Percentiles rank a stretch among this genome's conserved stretches.
Evolutionary conservation across 2,329 filamentous ascomycete genomes (phyloP).

Genomic region (Cadophora gregata): DNA sequence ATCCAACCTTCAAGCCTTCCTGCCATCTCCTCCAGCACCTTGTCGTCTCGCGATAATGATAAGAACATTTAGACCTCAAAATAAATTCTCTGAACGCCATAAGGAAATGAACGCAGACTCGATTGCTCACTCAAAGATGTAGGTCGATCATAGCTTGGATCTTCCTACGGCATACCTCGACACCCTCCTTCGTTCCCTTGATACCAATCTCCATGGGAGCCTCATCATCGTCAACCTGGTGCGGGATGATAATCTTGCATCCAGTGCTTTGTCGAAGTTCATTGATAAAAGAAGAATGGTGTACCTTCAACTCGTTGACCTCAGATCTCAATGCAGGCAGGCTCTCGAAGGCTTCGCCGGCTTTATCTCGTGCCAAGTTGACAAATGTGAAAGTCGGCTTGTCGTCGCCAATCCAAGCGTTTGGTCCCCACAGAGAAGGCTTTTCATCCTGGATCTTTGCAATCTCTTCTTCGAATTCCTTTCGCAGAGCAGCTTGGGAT

Average conservation of each 20-base stretch:
- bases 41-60: too few species aligned
- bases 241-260: slow-evolving; percentile 1
- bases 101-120: background rate
- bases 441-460: background rate
- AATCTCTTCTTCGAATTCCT: background rate
- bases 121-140: background rate
- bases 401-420: slow-evolving; percentile 10
- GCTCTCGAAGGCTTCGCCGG: background rate
- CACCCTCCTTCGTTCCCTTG: background rate
- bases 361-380: background rate
- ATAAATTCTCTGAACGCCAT: background rate
- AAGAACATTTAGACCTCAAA: too few species aligned
- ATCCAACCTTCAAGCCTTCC: too few species aligned
- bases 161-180: background rate
- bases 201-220: background rate
- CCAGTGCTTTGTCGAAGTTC: background rate
- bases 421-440: too few species aligned
- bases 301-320: background rate
- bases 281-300: background rate
- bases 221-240: background rate
- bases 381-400: slow-evolving; percentile 11
- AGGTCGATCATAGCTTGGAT: background rate
- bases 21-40: too few species aligned
- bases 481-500: background rate
- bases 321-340: background rate